phyloP scores from a whole-genome alignment of 2,329 filamentous ascomycete species.

The Pezizomycotina sp. region DNA sequence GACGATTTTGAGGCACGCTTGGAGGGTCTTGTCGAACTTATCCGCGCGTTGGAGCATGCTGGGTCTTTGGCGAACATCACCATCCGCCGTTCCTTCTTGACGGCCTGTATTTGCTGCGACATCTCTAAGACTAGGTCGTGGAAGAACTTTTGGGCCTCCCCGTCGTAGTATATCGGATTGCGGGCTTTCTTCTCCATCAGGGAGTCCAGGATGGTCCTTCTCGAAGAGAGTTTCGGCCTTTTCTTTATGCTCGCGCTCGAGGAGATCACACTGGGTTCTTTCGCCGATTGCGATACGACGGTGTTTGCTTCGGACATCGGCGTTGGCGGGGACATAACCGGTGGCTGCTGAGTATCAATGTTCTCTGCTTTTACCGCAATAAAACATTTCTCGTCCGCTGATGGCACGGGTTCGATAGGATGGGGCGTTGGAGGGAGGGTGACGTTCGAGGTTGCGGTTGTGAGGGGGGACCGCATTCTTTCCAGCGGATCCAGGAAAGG shows the following conservation, averaged over 20 bases:
- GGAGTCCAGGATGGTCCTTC: constrained; percentile 16
- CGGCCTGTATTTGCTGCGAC: constrained; percentile 18
- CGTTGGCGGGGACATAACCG: constrained; percentile 1
- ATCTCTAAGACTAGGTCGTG: constrained; percentile 19
- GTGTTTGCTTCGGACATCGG: constrained; percentile 5
- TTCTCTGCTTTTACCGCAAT: no score
- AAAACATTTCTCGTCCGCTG: constrained; percentile 3
- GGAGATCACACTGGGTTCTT: constrained; percentile 10
- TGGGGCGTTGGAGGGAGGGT: constrained; percentile 3
- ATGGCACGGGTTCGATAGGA: constrained; percentile 1
- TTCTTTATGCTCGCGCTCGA: constrained; percentile 14
- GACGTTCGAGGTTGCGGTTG: neutral
- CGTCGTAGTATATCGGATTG: constrained; percentile 18
- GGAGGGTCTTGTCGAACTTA: constrained; percentile 14
- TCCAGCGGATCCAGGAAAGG: neutral
- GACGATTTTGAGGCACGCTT: constrained; percentile 13
- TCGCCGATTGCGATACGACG: constrained; percentile 1
- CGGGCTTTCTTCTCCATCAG: constrained; percentile 18
- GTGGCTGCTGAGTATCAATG: no score
- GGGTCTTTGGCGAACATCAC: constrained; percentile 19
- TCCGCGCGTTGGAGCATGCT: constrained; percentile 10
- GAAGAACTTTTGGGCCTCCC: constrained; percentile 15
- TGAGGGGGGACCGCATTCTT: neutral
- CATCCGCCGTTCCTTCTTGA: constrained; percentile 16
- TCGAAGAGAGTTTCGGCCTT: constrained; percentile 13